These are phyloP conservation scores for Penicillium daleae DNA, from an alignment of 495 filamentous ascomycete species.

Conservation along the genomic window DNA sequence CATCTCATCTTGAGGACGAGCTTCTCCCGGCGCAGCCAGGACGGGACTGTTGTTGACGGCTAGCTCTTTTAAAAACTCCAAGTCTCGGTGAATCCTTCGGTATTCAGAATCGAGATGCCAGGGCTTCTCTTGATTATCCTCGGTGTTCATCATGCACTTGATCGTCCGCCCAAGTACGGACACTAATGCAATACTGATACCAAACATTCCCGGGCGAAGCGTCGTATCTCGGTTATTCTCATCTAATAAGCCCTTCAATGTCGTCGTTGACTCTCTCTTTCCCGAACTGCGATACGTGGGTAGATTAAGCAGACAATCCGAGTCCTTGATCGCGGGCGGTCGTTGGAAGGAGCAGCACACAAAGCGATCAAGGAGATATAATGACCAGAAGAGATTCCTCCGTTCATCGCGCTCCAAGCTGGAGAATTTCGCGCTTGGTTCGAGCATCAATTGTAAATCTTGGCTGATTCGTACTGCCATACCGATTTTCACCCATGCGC, in stretches of 20 bases:
- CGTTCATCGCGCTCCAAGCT: conserved; percentile 33
- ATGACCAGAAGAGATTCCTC: conserved; percentile 38
- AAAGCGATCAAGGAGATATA: conserved; percentile 39
- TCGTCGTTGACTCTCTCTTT: conserved; percentile 4
- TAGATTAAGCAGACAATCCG: conserved; percentile 29
- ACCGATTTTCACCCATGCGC: conserved; percentile 40
- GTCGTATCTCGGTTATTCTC: conserved; percentile 8
- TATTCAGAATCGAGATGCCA: conserved; percentile 31
- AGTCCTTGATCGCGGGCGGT: conserved; percentile 32
- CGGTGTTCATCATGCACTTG: conserved; percentile 31
- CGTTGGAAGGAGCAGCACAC: conserved; percentile 34
- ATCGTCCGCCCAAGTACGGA: conserved; percentile 28
- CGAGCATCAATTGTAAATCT: conserved; percentile 35
- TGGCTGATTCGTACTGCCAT: conserved; percentile 36
- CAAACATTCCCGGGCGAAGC: conserved; percentile 18
- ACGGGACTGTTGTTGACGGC: conserved; percentile 20
- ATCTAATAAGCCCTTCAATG: conserved; percentile 16
- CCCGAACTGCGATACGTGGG: conserved; percentile 15
- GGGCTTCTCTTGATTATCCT: conserved; percentile 15
- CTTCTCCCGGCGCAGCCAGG: conserved; percentile 11
- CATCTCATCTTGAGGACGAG: conserved; percentile 6
- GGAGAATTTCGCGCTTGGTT: conserved; percentile 24
- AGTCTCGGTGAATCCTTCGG: conserved; percentile 19
- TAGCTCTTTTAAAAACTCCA: conserved; percentile 31
- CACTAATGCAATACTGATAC: conserved; percentile 23